These are phyloP conservation scores for Nidula niveotomentosa DNA, from an alignment of 1,284 basidiomycete species.

Conservation along the genomic window DNA sequence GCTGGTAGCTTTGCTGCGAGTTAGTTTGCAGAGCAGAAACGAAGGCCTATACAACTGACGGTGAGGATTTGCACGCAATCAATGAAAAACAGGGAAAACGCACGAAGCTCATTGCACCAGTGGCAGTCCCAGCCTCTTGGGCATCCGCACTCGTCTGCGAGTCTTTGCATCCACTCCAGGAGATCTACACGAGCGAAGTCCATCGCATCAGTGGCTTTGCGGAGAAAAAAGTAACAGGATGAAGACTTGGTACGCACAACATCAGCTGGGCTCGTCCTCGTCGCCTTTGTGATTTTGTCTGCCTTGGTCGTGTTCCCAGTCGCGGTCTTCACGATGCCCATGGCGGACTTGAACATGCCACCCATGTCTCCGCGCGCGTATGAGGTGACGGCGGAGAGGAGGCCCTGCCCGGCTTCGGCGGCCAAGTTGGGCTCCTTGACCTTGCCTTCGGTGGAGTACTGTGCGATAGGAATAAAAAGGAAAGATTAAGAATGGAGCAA, in stretches of 20 bases:
- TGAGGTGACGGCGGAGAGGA: conserved; percentile 67
- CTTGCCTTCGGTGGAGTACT: conserved; percentile 93
- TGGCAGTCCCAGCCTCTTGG: conserved; percentile 76
- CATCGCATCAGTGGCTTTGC: background rate
- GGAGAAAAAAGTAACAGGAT: background rate
- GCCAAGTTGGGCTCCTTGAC: conserved; percentile 90
- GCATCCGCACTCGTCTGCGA: conserved; percentile 93
- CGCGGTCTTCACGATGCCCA: conserved; percentile 48
- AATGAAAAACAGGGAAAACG: conserved; percentile 18
- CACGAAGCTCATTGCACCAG: conserved; percentile 87
- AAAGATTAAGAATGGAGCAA: background rate
- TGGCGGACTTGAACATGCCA: conserved; percentile 63
- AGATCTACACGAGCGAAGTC: conserved; percentile 40
- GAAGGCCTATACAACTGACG: conserved; percentile 59
- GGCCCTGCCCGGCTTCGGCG: conserved; percentile 75
- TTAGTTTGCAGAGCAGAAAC: conserved; percentile 63
- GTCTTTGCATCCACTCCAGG: conserved; percentile 92
- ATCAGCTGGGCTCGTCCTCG: conserved; percentile 80
- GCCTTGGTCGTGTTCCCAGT: conserved; percentile 54
- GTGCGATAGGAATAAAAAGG: background rate
- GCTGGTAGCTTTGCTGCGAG: conserved; percentile 77
- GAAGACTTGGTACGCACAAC: conserved; percentile 33
- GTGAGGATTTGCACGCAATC: background rate
- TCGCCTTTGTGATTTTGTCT: conserved; percentile 60
- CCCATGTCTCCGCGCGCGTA: conserved; percentile 79